Evolutionary conservation across 345 rosid species (phyloP), one percentile per base, ranked within the genome.

Genomic region (Raphanus raphanistrum): DNA sequence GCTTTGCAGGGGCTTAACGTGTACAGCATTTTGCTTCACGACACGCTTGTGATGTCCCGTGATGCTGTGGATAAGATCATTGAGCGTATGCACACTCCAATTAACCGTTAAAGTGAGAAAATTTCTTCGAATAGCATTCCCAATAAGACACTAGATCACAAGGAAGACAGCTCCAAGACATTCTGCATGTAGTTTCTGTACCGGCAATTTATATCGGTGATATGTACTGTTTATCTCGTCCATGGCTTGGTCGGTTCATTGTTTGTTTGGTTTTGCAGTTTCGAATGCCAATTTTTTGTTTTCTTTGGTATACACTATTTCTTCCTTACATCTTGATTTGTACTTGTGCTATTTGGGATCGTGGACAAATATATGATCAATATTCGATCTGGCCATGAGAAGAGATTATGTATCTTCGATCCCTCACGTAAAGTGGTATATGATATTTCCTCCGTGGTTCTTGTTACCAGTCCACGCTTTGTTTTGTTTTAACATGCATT

Each of bases 21-120:
- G 59, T 90, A 92, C 77, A 92, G 98, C 89, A 92, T 92, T 73
- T 79, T 92, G 84, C 88, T 83, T 63, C 98, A 94, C 5, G 98
- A 92, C 79, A 88, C 96, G 43, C 73, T 95, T 77, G 92, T 92
- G 73, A 92, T 92, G 99, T 89, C 98, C 33, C 96, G 90, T 15
- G 92, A 87, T 84, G 98, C 98, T 2, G 86, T 90, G 71, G 83
- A 86, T 82, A 85, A 71, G 82, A 92, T 94, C 36, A 94, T 90
- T 26, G 92, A 87, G 74, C 87, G 94, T 54, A 85, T 91, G 94
- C 85, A 86, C 86, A 87, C 92, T 57, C 94, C 96, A 61, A 90
- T 92, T 48, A 92, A 88, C 68, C 93, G 94, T 66, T 95, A 84
- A 86, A 21, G 68, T 36, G 60, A 38, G 48, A 48, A 35, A 45